Evolutionary conservation across 1,284 basidiomycete species (phyloP).

Genomic region (Jaminaea rosea): DNA sequence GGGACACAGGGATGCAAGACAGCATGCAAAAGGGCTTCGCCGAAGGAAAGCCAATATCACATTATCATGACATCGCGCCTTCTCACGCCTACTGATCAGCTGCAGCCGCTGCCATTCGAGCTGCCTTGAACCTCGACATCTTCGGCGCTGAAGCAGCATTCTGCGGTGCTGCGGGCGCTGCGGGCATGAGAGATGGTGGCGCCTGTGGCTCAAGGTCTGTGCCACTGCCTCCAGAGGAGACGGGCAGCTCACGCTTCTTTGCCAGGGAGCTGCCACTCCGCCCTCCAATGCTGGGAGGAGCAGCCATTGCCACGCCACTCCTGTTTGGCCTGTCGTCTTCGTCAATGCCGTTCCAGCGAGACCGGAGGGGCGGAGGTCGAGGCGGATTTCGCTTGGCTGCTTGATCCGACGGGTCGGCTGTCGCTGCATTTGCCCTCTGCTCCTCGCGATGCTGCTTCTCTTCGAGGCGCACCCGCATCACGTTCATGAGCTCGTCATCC

Average conservation of each 20-base stretch:
- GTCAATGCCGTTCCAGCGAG: background rate
- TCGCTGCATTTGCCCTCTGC: background rate
- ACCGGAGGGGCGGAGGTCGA: too few relatives aligned
- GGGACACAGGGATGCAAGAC: too few relatives aligned
- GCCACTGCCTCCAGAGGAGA: background rate
- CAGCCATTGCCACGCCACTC: background rate
- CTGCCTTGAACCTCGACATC: background rate
- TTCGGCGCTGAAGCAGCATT: background rate
- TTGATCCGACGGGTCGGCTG: background rate
- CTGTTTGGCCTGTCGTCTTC: background rate
- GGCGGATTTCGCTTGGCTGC: background rate
- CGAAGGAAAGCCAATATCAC: too few relatives aligned
- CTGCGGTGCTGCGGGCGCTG: background rate
- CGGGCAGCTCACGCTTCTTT: background rate
- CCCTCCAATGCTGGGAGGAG: background rate
- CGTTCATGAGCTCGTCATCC: constrained; percentile 5
- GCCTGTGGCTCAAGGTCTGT: background rate
- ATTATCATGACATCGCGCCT: background rate
- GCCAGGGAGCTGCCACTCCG: background rate
- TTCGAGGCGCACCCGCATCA: constrained; percentile 5
- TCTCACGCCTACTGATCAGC: too few relatives aligned
- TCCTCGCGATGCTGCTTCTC: background rate
- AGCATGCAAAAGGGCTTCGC: too few relatives aligned
- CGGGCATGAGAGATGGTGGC: too few relatives aligned
- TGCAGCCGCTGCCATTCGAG: background rate